A percentile compares a stretch with the other conserved stretches of the same genome.
Conservation (phyloP, 140 eudicot genomes). For the Cichorium intybus region DNA sequence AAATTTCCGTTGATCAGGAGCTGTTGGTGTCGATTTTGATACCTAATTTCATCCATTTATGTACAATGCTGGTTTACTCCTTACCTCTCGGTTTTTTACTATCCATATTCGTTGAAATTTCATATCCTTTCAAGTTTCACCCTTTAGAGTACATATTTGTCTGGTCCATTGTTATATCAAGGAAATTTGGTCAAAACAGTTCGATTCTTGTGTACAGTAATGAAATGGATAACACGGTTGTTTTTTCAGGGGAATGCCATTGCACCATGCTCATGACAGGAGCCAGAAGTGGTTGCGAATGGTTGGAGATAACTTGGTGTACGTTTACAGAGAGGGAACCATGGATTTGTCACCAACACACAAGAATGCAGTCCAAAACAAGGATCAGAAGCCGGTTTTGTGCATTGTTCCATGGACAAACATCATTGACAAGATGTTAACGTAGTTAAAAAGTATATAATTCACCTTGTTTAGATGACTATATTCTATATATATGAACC, state of each 20-base stretch:
- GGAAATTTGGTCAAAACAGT: not conserved
- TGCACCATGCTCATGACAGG: slow-evolving; percentile 36
- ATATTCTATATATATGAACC: not conserved
- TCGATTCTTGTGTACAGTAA: too few relatives aligned
- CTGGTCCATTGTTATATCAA: not conserved
- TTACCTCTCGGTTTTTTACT: too few relatives aligned
- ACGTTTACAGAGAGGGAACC: slow-evolving; percentile 49
- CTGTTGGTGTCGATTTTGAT: not conserved
- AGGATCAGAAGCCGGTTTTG: slow-evolving; percentile 21
- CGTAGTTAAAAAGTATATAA: slow-evolving; percentile 8
- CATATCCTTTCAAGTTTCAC: too few relatives aligned
- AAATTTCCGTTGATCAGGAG: not conserved
- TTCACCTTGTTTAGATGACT: slow-evolving; percentile 18
- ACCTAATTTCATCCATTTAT: not conserved
- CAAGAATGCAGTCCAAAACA: slow-evolving; percentile 15
- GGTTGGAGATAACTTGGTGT: slow-evolving; percentile 31
- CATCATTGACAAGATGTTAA: slow-evolving; percentile 23
- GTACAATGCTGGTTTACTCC: not conserved
- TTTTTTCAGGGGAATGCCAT: slow-evolving; percentile 40
- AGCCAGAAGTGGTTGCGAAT: slow-evolving; percentile 30
- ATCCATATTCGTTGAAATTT: too few relatives aligned
- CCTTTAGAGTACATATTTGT: not conserved
- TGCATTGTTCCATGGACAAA: slow-evolving; percentile 28
- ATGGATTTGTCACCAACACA: slow-evolving; percentile 24
- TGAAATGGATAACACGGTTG: not conserved